Conservation (phyloP, 1,139 yeast species). For the Nematodospora anomalae region DNA sequence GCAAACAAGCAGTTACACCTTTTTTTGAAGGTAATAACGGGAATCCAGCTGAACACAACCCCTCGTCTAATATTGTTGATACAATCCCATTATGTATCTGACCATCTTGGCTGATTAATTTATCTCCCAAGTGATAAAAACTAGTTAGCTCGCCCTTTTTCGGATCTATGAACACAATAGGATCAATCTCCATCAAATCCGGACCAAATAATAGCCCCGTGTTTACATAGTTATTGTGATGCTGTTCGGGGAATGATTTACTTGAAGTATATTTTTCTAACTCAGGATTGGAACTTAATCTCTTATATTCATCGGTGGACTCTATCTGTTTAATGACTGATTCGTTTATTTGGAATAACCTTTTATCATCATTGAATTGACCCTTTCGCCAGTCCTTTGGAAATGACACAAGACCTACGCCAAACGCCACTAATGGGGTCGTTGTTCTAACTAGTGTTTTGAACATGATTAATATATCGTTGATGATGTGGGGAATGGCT, state of each 20-base stretch:
- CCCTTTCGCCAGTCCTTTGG: constrained; percentile 40
- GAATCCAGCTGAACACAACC: constrained; percentile 84
- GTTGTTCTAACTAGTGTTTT: constrained; percentile 25
- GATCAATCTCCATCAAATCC: constrained; percentile 63
- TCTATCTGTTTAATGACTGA: constrained; percentile 33
- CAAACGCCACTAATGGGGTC: constrained; percentile 44
- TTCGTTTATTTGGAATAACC: constrained; percentile 31
- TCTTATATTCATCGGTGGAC: constrained; percentile 30
- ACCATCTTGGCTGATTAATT: constrained; percentile 66
- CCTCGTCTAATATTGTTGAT: constrained; percentile 83
- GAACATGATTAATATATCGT: constrained; percentile 21
- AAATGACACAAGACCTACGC: constrained; percentile 47
- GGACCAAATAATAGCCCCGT: constrained; percentile 67
- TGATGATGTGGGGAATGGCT: background rate
- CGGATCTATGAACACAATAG: constrained; percentile 53
- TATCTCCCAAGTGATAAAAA: constrained; percentile 70
- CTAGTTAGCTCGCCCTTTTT: constrained; percentile 51
- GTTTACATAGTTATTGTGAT: constrained; percentile 61
- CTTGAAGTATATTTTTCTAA: constrained; percentile 32
- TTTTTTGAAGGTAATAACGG: constrained; percentile 75
- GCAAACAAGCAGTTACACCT: constrained; percentile 88
- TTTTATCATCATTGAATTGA: constrained; percentile 17
- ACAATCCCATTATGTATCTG: constrained; percentile 85
- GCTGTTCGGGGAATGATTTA: constrained; percentile 58
- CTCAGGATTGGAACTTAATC: constrained; percentile 27